phyloP scores from a whole-genome alignment of 257 asterid species.

The Nyctanthes arbortristis region DNA sequence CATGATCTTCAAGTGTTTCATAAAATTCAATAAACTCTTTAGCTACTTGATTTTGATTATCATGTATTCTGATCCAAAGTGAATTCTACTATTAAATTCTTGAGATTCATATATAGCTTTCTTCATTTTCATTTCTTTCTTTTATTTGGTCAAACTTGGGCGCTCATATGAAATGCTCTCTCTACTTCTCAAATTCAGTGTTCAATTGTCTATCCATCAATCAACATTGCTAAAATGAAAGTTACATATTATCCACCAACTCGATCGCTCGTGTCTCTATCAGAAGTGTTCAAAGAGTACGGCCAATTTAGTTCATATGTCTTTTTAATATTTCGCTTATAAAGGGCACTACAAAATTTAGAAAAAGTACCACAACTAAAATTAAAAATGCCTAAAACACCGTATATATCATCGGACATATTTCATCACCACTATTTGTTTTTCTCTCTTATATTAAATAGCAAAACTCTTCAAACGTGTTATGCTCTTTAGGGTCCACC shows the following conservation, averaged over 20 bases:
- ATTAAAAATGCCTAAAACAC: too few relatives aligned
- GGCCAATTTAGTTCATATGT: background rate
- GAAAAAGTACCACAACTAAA: too few relatives aligned
- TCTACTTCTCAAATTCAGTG: background rate
- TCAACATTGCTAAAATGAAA: constrained; percentile 29
- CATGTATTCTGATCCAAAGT: constrained; percentile 15
- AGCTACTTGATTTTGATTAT: constrained; percentile 11
- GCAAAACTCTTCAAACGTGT: background rate
- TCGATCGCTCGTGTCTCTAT: constrained; percentile 35
- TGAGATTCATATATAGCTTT: background rate
- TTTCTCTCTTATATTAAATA: background rate
- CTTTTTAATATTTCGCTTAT: background rate
- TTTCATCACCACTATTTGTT: too few relatives aligned
- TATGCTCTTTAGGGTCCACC: constrained; percentile 1
- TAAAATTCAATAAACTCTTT: constrained; percentile 23
- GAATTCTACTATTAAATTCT: constrained; percentile 7
- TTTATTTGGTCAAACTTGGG: background rate
- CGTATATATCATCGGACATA: too few relatives aligned
- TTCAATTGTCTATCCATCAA: background rate
- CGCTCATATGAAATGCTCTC: background rate
- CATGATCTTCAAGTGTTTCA: constrained; percentile 27
- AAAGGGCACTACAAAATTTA: background rate
- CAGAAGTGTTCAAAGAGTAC: background rate
- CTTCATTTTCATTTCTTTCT: background rate
- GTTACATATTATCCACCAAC: constrained; percentile 46